Evolutionary conservation across 805 yeast genomes (phyloP).

Genomic region (Wickerhamomyces xylosicus): DNA sequence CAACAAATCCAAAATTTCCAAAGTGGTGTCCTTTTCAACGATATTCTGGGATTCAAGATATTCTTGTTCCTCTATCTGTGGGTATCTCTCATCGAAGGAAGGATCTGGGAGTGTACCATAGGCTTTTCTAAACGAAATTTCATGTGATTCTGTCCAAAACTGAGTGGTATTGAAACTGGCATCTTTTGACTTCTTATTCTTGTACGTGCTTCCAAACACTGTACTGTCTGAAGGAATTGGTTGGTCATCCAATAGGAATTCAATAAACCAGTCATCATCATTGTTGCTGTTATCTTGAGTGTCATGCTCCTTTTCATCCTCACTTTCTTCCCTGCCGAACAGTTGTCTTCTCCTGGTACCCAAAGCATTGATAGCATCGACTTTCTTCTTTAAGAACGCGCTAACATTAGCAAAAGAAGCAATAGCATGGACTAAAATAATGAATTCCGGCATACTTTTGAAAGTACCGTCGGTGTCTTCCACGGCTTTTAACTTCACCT

Average conservation of each 20-base stretch:
- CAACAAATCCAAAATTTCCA: slow-evolving; percentile 35
- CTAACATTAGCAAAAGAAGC: slow-evolving; percentile 37
- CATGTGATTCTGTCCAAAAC: slow-evolving; percentile 52
- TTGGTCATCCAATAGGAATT: slow-evolving; percentile 49
- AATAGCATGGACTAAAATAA: slow-evolving; percentile 39
- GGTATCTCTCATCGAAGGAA: slow-evolving; percentile 20
- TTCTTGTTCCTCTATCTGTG: slow-evolving; percentile 15
- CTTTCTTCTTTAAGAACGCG: slow-evolving; percentile 31
- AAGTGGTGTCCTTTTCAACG: slow-evolving; percentile 21
- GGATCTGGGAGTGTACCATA: slow-evolving; percentile 16
- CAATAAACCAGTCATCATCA: slow-evolving; percentile 29
- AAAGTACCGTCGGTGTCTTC: slow-evolving; percentile 19
- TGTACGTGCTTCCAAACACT: slow-evolving; percentile 64
- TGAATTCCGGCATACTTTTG: slow-evolving; percentile 17
- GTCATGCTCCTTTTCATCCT: too few relatives aligned
- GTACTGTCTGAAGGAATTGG: slow-evolving; percentile 57
- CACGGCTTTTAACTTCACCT: slow-evolving; percentile 38
- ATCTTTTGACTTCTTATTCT: slow-evolving; percentile 26
- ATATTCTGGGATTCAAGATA: not conserved
- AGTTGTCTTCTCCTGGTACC: slow-evolving; percentile 8
- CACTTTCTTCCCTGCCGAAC: too few relatives aligned
- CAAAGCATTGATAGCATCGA: slow-evolving; percentile 19
- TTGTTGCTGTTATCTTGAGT: too few relatives aligned
- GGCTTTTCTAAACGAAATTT: slow-evolving; percentile 34
- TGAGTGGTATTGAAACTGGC: slow-evolving; percentile 33